These are phyloP conservation scores for Cordyceps militaris DNA, from an alignment of 2,329 filamentous ascomycete genomes.

Conservation along the genomic window DNA sequence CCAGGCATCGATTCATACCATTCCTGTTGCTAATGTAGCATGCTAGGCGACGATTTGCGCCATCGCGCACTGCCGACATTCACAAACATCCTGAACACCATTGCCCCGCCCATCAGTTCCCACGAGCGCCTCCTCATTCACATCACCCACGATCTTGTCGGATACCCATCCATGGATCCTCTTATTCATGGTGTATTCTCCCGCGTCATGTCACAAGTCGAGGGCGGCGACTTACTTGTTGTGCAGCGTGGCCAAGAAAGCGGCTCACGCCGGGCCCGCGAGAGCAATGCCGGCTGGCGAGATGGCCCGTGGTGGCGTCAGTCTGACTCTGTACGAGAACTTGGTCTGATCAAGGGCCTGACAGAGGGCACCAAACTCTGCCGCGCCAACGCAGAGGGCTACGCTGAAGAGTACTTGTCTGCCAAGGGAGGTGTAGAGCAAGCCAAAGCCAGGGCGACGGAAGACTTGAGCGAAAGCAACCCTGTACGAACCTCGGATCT, in stretches of 20 bases:
- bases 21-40: constrained; percentile 2
- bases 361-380: constrained; percentile 87
- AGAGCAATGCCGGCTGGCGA: constrained; percentile 65
- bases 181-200: constrained; percentile 88
- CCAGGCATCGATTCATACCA: not conserved
- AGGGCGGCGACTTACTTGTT: constrained; percentile 90
- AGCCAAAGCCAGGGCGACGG: constrained; percentile 71
- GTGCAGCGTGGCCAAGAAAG: constrained; percentile 89
- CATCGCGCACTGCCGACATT: constrained; percentile 89
- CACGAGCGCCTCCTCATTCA: constrained; percentile 97
- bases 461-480: constrained; percentile 74
- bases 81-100: constrained; percentile 86
- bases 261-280: constrained; percentile 56
- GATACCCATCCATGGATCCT: constrained; percentile 90
- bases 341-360: constrained; percentile 73
- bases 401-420: constrained; percentile 78
- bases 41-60: constrained; percentile 73
- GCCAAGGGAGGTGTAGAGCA: constrained; percentile 70
- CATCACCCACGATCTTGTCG: constrained; percentile 90
- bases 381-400: constrained; percentile 80
- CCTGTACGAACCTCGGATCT: constrained; percentile 90
- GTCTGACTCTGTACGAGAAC: constrained; percentile 59
- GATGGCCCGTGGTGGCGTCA: constrained; percentile 97
- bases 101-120: constrained; percentile 91
- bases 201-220: constrained; percentile 97